These are phyloP conservation scores for Nigrospora sphaerica DNA, from an alignment of 2,329 filamentous ascomycete species.

Conservation along the genomic window DNA sequence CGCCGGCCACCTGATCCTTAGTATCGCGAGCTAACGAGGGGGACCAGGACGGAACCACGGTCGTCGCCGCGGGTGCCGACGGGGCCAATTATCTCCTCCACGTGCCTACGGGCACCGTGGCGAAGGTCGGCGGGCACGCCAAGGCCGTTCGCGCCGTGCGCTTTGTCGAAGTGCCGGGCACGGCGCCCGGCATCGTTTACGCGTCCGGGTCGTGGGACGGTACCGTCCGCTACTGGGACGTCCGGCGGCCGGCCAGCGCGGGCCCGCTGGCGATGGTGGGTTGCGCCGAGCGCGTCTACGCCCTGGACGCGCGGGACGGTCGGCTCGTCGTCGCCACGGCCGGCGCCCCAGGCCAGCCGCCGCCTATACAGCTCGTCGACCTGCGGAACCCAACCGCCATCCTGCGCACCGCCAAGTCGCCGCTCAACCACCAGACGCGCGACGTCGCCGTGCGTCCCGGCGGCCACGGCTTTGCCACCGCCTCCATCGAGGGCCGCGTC, in stretches of 20 bases:
- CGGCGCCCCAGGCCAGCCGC: constrained; percentile 5
- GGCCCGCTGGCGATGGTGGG: constrained; percentile 30
- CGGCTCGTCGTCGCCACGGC: constrained; percentile 24
- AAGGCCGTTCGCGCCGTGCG: constrained; percentile 23
- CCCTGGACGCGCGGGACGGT: constrained; percentile 22
- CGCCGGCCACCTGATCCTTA: neutral
- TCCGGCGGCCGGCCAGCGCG: constrained; percentile 31
- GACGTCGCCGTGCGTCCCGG: constrained; percentile 17
- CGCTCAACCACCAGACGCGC: constrained; percentile 20
- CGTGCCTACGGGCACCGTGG: constrained; percentile 16
- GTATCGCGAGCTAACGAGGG: constrained; percentile 8
- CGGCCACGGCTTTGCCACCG: constrained; percentile 19
- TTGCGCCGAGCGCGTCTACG: constrained; percentile 41
- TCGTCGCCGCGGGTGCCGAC: constrained; percentile 24
- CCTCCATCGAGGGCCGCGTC: constrained; percentile 22
- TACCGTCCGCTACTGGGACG: constrained; percentile 50
- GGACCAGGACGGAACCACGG: constrained; percentile 23
- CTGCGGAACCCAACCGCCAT: constrained; percentile 16
- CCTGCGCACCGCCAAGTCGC: constrained; percentile 10
- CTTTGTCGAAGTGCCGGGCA: constrained; percentile 19
- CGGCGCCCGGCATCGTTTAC: constrained; percentile 14
- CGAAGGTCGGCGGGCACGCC: constrained; percentile 19
- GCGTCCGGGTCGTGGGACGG: constrained; percentile 44
- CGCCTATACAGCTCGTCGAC: constrained; percentile 21
- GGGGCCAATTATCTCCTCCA: constrained; percentile 21